Base-by-base conservation (phyloP, 2,329 filamentous ascomycete species). In the Fusarium avenaceum region DNA sequence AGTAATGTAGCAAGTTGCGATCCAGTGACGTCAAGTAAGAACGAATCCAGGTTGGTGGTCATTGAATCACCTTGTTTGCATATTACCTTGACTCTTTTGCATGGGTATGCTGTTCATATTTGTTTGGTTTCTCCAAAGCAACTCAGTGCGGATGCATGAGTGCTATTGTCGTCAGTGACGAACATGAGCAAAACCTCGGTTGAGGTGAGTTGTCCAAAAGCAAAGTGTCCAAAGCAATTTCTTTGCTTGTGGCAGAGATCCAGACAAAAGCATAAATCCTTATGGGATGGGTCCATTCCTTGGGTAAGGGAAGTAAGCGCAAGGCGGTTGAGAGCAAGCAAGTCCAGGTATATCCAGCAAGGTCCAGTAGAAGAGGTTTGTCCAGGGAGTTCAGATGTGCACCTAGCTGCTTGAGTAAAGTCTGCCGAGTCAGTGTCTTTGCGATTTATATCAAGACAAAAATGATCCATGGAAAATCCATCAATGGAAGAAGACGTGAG, bases 401-500 rank as follows among this genome's bases (percentile, higher is more conserved):
- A 55, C 63, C 72, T 74, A 74, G 70, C 70, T 74, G 72, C 49
- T 68, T 58, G 52, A 69, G 70, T 74, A 45, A 70, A 59, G 52
- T 64, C 71, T 74, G 62, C 43, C 58, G 48, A 71, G 72, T 74
- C 63, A 73, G 64, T 73, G 53, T 69, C 66, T 72, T 60, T 73
- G 64, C 55, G 56, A 50, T 56, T 68, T 53, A 63, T 61, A 59
- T 70, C 53, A 59, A 62, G 71, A 68, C 58, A 55, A 69, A 68
- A 54, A 52, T 57, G 44, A 51, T 74, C 72, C 70, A 70, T 70
- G 69, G 69, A 33, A 22, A 68, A 43, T 70, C 67, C 67, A 57
- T 65, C 28, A 57, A 43, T 68, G 55, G 67, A 61, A 59, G 22
- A 33, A 54, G 64, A 67, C 24, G 30, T 53, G 49, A 50, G 43